Percentiles rank a stretch among this genome's conserved stretches.
Conservation (phyloP, 2,329 filamentous ascomycete genomes). For the Fusarium luffae region DNA sequence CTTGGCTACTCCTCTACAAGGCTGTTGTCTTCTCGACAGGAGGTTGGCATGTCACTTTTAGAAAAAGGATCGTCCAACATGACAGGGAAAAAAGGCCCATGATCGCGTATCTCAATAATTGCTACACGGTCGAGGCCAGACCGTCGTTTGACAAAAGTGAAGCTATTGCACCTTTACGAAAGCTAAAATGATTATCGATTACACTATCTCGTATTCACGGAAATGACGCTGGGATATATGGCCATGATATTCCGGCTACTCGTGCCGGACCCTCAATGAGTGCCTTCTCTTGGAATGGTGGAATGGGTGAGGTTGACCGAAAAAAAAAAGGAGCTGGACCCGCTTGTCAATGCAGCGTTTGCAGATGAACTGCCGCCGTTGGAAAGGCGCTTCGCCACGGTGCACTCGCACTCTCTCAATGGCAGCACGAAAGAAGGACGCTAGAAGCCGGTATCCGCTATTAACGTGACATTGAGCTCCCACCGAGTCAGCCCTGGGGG, state of each 20-base stretch:
- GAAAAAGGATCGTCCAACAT: slow-evolving; percentile 12
- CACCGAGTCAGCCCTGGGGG: slow-evolving; percentile 17
- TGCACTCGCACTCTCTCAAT: neutral
- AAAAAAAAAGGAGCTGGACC: slow-evolving; percentile 15
- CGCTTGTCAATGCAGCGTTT: slow-evolving; percentile 24
- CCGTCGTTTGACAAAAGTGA: neutral
- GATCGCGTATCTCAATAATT: slow-evolving; percentile 18
- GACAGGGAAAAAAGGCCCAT: slow-evolving; percentile 12
- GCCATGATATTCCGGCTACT: neutral
- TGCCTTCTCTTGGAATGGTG: neutral
- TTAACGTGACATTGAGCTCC: neutral
- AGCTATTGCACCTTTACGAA: slow-evolving; percentile 1
- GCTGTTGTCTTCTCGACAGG: neutral
- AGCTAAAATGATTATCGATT: neutral
- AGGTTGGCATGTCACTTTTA: neutral
- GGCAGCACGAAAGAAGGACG: slow-evolving; percentile 13
- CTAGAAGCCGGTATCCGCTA: slow-evolving; percentile 23
- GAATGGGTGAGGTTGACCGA: slow-evolving; percentile 1
- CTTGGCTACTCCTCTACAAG: neutral
- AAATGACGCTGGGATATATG: slow-evolving; percentile 14
- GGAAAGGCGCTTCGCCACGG: slow-evolving; percentile 16
- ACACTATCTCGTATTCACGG: slow-evolving; percentile 18
- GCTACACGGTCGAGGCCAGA: neutral
- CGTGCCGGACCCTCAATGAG: slow-evolving; percentile 5
- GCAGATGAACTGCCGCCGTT: slow-evolving; percentile 31